Conservation (phyloP, 768 basidiomycete species). For the Agrocybe praecox region DNA sequence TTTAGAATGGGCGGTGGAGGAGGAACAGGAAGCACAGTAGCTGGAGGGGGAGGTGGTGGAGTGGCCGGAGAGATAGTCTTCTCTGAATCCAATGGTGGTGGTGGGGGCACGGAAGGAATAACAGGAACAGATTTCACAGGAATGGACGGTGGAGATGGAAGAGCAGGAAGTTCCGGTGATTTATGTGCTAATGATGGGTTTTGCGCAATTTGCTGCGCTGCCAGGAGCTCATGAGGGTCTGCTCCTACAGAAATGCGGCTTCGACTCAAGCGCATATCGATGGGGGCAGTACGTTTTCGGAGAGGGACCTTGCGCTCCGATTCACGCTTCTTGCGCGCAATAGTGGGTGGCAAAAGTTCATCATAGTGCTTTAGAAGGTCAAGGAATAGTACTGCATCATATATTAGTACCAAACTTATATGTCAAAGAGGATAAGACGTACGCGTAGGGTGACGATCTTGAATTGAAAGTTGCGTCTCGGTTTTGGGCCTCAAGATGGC, state of each 20-base stretch:
- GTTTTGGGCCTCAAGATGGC: slow-evolving; percentile 81
- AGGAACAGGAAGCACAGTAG: slow-evolving; percentile 28
- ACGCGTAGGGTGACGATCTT: slow-evolving; percentile 88
- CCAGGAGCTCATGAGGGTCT: slow-evolving; percentile 71
- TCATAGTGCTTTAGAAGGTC: slow-evolving; percentile 81
- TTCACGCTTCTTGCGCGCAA: slow-evolving; percentile 85
- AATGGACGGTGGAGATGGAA: slow-evolving; percentile 25
- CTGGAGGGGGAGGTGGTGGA: slow-evolving; percentile 29
- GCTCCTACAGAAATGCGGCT: slow-evolving; percentile 72
- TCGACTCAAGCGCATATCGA: slow-evolving; percentile 89
- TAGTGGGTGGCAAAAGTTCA: slow-evolving; percentile 75
- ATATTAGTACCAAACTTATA: not conserved
- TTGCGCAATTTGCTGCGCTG: slow-evolving; percentile 67
- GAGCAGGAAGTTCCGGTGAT: slow-evolving; percentile 30
- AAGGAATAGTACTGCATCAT: slow-evolving; percentile 69
- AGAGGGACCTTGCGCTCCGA: slow-evolving; percentile 82
- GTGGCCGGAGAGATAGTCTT: slow-evolving; percentile 22
- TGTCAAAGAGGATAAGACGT: slow-evolving; percentile 23
- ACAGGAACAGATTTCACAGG: slow-evolving; percentile 14
- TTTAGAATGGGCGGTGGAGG: slow-evolving; percentile 27
- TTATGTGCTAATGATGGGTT: slow-evolving; percentile 44
- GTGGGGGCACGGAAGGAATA: slow-evolving; percentile 15
- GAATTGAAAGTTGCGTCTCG: slow-evolving; percentile 85
- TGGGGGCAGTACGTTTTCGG: slow-evolving; percentile 83
- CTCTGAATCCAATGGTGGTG: slow-evolving; percentile 14